Conservation (phyloP, 2,329 filamentous ascomycete species). For the Xylaria sp. region DNA sequence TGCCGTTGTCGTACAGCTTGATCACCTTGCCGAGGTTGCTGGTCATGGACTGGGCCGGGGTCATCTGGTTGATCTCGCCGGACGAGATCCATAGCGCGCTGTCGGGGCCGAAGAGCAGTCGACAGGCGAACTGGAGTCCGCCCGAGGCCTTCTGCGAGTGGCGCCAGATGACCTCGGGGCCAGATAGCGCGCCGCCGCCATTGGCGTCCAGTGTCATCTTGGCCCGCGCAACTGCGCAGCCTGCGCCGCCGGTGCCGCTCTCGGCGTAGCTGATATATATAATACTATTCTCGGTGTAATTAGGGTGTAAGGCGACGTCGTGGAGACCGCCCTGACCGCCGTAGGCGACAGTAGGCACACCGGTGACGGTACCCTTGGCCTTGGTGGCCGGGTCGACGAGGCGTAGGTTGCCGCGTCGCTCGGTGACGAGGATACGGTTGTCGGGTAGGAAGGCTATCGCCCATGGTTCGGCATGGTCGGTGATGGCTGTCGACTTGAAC, state of each 20-base stretch:
- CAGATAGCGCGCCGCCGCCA: slow-evolving; percentile 31
- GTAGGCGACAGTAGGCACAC: slow-evolving; percentile 31
- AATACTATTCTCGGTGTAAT: slow-evolving; percentile 31
- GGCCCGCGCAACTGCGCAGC: slow-evolving; percentile 30
- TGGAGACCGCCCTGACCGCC: slow-evolving; percentile 34
- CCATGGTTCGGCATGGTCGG: slow-evolving; percentile 30
- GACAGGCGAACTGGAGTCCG: slow-evolving; percentile 35
- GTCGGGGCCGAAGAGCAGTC: slow-evolving; percentile 31
- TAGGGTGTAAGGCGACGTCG: slow-evolving; percentile 32
- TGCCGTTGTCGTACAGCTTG: slow-evolving; percentile 34
- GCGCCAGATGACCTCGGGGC: slow-evolving; percentile 31
- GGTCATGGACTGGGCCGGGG: slow-evolving; percentile 33
- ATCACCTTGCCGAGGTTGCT: slow-evolving; percentile 33
- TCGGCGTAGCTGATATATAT: slow-evolving; percentile 35
- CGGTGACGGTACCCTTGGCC: slow-evolving; percentile 24
- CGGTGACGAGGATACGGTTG: slow-evolving; percentile 30
- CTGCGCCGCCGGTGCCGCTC: slow-evolving; percentile 28
- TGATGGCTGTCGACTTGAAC: slow-evolving; percentile 33
- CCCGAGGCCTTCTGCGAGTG: slow-evolving; percentile 31
- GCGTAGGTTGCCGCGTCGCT: slow-evolving; percentile 31
- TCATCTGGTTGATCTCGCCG: slow-evolving; percentile 36
- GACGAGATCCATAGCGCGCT: slow-evolving; percentile 34
- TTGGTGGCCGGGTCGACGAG: slow-evolving; percentile 32
- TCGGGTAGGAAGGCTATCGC: slow-evolving; percentile 32
- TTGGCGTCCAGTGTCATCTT: slow-evolving; percentile 29